Percentiles rank a stretch among this genome's conserved stretches.
These are phyloP conservation scores for Harringtonia lauricola DNA, from an alignment of 2,329 filamentous ascomycete genomes.

Conservation along the genomic window DNA sequence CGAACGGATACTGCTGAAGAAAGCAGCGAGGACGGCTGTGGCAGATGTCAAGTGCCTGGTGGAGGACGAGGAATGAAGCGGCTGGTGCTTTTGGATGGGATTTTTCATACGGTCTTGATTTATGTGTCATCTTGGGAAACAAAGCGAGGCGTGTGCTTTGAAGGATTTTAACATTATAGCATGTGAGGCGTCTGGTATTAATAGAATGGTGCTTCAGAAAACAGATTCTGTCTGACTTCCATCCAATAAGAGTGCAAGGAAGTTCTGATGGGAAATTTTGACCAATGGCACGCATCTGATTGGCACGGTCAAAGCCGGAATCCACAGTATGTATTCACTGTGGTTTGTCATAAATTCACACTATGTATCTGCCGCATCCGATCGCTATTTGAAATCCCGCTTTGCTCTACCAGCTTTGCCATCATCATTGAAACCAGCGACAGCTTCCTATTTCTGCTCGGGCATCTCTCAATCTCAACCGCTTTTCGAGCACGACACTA, in stretches of 20 bases:
- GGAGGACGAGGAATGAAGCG: neutral
- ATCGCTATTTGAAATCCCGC: no score
- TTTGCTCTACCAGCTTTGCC: slow-evolving; percentile 5
- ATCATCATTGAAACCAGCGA: neutral
- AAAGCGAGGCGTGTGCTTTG: no score
- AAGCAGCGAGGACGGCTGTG: slow-evolving; percentile 70
- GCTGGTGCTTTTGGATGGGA: neutral
- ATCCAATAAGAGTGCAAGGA: neutral
- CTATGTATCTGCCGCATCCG: slow-evolving; percentile 5
- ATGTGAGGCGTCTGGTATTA: no score
- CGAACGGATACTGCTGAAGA: slow-evolving; percentile 75
- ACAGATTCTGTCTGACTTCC: no score
- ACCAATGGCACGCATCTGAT: slow-evolving; percentile 18
- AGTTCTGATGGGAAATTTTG: slow-evolving; percentile 7
- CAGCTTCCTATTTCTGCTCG: neutral
- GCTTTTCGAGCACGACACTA: no score
- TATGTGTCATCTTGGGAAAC: no score
- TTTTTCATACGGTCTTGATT: neutral
- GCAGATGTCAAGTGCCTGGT: slow-evolving; percentile 30
- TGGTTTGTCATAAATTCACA: neutral
- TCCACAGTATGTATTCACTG: neutral
- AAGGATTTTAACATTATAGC: no score
- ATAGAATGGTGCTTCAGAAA: no score
- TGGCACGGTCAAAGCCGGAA: slow-evolving; percentile 16
- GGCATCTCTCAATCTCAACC: no score